Evolutionary conservation across 1,284 basidiomycete species (phyloP), one percentile per base, ranked within the genome.

Genomic region (Paramarasmius palmivorus): DNA sequence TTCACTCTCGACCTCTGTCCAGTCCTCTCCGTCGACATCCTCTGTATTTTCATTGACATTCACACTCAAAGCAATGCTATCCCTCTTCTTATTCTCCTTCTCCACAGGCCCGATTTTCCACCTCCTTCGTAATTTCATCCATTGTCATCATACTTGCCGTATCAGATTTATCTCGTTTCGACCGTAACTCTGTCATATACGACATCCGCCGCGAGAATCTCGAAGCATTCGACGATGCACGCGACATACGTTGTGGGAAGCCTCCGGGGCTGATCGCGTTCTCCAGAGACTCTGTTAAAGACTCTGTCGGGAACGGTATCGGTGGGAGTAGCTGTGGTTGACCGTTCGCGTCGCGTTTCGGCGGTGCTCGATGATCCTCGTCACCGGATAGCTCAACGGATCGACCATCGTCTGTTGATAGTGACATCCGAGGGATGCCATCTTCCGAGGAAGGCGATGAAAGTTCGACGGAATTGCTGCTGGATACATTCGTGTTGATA

Each of bases 111-210:
- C 95, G 78, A 63, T 88, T 93, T 73, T 98, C 96, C 1, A 99
- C 92, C 64, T 96, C 92, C 4, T 93, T 95, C 0, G 96, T 98
- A 62, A 99, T 97, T 71, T 99, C 94, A 65, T 99, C 96, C 14
- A 99, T 92, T 0, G 96, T 99, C 66, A 99, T 80, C 61, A 99
- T 72, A 65, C 92, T 95, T 4, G 92, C 93, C 1, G 90, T 90
- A 64, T 98, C 95, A 2, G 90, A 91, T 44, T 82, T 78, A 65
- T 96, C 93, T 14, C 88, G 83, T 68, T 86, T 90, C 65, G 83
- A 88, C 51, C 90, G 77, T 45, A 93, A 67, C 65, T 92, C 88
- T 0, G 79, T 90, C 76, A 84, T 88, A 71, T 80, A 91, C 63
- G 90, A 92, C 74, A 87, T 81, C 1, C 91, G 83, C 57, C 71